Evolutionary conservation across 1,284 basidiomycete species (phyloP).

Genomic region (Boletus austroedulis): DNA sequence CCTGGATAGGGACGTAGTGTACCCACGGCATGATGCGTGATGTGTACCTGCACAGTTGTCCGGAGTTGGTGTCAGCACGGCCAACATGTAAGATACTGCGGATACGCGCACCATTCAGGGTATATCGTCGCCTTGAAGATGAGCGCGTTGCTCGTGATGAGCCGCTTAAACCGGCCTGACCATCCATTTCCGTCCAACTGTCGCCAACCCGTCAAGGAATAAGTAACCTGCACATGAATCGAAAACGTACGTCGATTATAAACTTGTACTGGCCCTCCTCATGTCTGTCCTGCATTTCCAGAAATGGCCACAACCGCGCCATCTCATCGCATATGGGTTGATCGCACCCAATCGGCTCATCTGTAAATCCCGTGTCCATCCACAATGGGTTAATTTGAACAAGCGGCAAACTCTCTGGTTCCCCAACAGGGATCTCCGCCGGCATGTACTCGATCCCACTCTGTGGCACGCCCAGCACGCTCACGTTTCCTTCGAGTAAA

Average conservation of each 20-base stretch:
- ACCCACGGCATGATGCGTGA: slow-evolving; percentile 55
- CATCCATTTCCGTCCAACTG: slow-evolving; percentile 69
- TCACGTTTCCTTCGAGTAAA: slow-evolving; percentile 33
- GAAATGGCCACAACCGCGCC: slow-evolving; percentile 47
- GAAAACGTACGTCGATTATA: slow-evolving; percentile 47
- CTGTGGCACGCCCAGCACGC: slow-evolving; percentile 17
- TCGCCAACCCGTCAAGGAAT: too few relatives aligned
- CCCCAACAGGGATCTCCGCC: slow-evolving; percentile 40
- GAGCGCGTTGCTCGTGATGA: slow-evolving; percentile 60
- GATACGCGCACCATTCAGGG: slow-evolving; percentile 54
- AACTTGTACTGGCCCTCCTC: slow-evolving; percentile 63
- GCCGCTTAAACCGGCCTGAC: slow-evolving; percentile 65
- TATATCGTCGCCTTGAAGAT: slow-evolving; percentile 64
- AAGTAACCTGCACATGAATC: neutral
- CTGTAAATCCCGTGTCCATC: slow-evolving; percentile 58
- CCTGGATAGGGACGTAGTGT: slow-evolving; percentile 59
- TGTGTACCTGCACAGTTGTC: slow-evolving; percentile 26
- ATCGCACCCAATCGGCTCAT: slow-evolving; percentile 46
- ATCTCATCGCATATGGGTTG: slow-evolving; percentile 43
- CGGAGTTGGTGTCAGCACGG: neutral
- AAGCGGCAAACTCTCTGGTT: slow-evolving; percentile 37
- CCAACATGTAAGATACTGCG: neutral
- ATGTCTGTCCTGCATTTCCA: slow-evolving; percentile 38
- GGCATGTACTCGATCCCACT: neutral
- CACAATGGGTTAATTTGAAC: slow-evolving; percentile 47